Conservation (phyloP, 2,329 filamentous ascomycete genomes). For the Sporothrix curviconia region DNA sequence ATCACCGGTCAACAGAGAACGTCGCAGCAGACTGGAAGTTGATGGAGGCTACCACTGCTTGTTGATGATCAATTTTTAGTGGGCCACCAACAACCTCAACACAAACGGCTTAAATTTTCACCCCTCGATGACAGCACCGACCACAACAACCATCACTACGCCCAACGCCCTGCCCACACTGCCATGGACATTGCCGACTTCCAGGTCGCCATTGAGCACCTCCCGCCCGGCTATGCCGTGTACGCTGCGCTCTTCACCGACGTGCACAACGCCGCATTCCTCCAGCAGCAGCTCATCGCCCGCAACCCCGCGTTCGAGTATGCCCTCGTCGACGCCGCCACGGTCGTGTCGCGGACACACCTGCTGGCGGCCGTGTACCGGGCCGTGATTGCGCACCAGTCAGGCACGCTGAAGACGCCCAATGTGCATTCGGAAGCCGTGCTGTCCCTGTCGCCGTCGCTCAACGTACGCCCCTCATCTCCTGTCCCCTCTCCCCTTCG, state of each 20-base stretch:
- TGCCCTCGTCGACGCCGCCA: slow-evolving; percentile 80
- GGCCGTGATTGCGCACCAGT: slow-evolving; percentile 61
- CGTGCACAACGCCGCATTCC: slow-evolving; percentile 68
- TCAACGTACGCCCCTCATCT: slow-evolving; percentile 53
- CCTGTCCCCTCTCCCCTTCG: background rate
- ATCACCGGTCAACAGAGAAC: too few relatives aligned
- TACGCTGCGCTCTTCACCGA: slow-evolving; percentile 70
- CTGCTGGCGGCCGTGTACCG: slow-evolving; percentile 69
- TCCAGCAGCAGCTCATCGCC: slow-evolving; percentile 77
- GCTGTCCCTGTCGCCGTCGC: slow-evolving; percentile 69
- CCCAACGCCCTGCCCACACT: background rate
- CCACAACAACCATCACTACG: background rate
- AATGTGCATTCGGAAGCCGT: slow-evolving; percentile 90
- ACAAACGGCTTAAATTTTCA: slow-evolving; percentile 2
- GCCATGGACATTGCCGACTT: slow-evolving; percentile 30
- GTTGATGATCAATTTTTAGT: too few relatives aligned
- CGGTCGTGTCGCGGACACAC: slow-evolving; percentile 67
- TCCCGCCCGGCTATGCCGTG: slow-evolving; percentile 60
- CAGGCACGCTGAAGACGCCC: slow-evolving; percentile 60
- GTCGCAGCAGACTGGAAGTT: too few relatives aligned
- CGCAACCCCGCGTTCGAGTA: slow-evolving; percentile 86
- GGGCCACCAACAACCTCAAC: too few relatives aligned
- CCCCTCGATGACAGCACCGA: background rate
- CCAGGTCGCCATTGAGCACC: slow-evolving; percentile 66
- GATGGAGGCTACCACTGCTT: too few relatives aligned